Conservation (phyloP, 2,329 filamentous ascomycete genomes). For the Fusarium heterosporum region DNA sequence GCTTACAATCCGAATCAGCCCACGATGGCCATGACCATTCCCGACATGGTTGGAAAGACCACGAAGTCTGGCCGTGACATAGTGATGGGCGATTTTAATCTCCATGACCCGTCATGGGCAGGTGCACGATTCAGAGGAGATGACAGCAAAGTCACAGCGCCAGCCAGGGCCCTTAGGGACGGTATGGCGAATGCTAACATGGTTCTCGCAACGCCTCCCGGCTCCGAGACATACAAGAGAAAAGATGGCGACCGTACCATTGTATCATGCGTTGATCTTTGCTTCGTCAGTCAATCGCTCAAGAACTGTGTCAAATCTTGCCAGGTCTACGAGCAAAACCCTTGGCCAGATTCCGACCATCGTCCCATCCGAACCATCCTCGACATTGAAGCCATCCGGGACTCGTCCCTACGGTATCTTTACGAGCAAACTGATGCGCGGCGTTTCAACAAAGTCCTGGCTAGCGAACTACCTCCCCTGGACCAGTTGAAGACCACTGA, state of each 20-base stretch:
- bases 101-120: constrained; percentile 4
- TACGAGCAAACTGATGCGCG: neutral
- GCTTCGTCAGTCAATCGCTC: constrained; percentile 1
- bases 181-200: neutral
- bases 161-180: neutral
- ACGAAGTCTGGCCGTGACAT: neutral
- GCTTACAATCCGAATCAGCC: constrained; percentile 7
- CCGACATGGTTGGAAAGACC: neutral
- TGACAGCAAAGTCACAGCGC: neutral
- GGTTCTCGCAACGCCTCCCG: neutral
- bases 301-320: neutral
- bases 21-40: neutral
- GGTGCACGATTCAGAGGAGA: neutral
- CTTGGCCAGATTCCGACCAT: constrained; percentile 6
- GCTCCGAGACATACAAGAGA: neutral
- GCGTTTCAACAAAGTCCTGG: neutral
- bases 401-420: neutral
- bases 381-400: neutral
- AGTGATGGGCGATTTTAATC: constrained; percentile 18
- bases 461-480: neutral
- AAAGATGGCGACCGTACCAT: too few species aligned
- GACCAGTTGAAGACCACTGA: neutral
- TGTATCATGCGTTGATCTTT: constrained; percentile 3
- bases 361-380: neutral
- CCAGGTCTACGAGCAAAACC: neutral